phyloP scores from a whole-genome alignment of 2,329 filamentous ascomycete species.

The Trichophyton rubrum region DNA sequence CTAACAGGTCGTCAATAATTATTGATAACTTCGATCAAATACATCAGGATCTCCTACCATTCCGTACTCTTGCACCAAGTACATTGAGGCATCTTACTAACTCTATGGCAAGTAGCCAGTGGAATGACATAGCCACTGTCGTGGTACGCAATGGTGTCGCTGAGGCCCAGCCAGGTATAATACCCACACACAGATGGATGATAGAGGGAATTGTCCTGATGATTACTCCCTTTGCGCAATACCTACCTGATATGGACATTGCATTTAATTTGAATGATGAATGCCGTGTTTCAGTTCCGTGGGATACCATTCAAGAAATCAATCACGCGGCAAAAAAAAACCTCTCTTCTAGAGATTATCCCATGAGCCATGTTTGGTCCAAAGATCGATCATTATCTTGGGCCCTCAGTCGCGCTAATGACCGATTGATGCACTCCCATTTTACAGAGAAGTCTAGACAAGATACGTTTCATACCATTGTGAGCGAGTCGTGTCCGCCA shows the following conservation, averaged over 20 bases:
- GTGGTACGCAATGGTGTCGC: conserved; percentile 43
- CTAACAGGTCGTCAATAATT: conserved; percentile 38
- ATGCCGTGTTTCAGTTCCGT: conserved; percentile 44
- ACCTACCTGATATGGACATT: conserved; percentile 51
- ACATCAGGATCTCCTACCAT: conserved; percentile 44
- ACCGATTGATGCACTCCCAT: conserved; percentile 22
- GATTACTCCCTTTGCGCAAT: conserved; percentile 42
- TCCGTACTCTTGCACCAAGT: conserved; percentile 40
- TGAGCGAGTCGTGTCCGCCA: conserved; percentile 48
- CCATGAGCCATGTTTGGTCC: conserved; percentile 26
- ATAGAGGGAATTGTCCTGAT: conserved; percentile 42
- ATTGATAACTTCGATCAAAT: conserved; percentile 52
- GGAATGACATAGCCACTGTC: conserved; percentile 45
- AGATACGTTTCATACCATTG: conserved; percentile 30
- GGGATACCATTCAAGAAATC: conserved; percentile 30
- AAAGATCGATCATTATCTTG: conserved; percentile 26
- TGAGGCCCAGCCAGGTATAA: conserved; percentile 38
- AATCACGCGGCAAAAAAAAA: conserved; percentile 16
- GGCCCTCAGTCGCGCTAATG: conserved; percentile 25
- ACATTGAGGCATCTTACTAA: conserved; percentile 42
- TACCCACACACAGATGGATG: conserved; percentile 47
- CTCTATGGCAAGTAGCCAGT: conserved; percentile 41
- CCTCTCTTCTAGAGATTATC: conserved; percentile 13
- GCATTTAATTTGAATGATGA: conserved; percentile 53
- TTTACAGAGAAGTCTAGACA: conserved; percentile 32